Conservation (phyloP, 257 asterid species). For the Echites panduratus region DNA sequence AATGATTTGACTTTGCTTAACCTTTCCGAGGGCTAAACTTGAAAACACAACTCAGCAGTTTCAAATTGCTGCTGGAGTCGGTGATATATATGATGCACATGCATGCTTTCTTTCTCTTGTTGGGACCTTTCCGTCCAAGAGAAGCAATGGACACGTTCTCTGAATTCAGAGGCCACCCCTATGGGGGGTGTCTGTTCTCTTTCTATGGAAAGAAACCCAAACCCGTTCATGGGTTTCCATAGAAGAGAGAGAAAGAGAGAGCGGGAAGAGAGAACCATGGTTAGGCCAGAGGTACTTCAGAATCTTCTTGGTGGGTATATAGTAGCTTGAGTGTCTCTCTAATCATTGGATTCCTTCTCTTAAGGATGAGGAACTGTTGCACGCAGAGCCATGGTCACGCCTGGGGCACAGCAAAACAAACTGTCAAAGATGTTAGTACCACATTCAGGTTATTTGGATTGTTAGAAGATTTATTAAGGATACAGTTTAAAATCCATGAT, state of each 20-base stretch:
- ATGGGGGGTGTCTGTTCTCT: slow-evolving; percentile 38
- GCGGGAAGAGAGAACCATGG: slow-evolving; percentile 64
- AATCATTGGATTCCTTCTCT: slow-evolving; percentile 33
- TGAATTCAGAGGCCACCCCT: slow-evolving; percentile 48
- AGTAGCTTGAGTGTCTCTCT: slow-evolving; percentile 26
- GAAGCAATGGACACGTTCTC: slow-evolving; percentile 27
- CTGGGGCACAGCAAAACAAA: slow-evolving; percentile 97
- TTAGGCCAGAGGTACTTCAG: slow-evolving; percentile 69
- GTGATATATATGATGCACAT: slow-evolving; percentile 36
- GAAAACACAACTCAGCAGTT: slow-evolving; percentile 17
- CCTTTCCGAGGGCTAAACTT: slow-evolving; percentile 40
- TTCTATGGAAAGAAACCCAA: slow-evolving; percentile 28
- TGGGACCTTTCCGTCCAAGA: slow-evolving; percentile 76
- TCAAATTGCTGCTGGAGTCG: slow-evolving; percentile 32
- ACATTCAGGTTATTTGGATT: background rate
- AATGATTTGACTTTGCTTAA: slow-evolving; percentile 24
- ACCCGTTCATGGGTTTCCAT: slow-evolving; percentile 35
- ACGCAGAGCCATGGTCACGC: slow-evolving; percentile 61
- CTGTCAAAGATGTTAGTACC: slow-evolving; percentile 78
- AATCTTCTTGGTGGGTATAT: slow-evolving; percentile 25
- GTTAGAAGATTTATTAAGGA: background rate
- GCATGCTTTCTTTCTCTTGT: slow-evolving; percentile 48
- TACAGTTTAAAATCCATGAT: background rate
- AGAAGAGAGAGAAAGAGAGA: slow-evolving; percentile 20
- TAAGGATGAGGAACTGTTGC: slow-evolving; percentile 69